A percentile compares a stretch with the other conserved stretches of the same genome.
These are phyloP conservation scores for Euphorbia lathyris DNA, from an alignment of 345 rosid genomes.

Conservation along the genomic window DNA sequence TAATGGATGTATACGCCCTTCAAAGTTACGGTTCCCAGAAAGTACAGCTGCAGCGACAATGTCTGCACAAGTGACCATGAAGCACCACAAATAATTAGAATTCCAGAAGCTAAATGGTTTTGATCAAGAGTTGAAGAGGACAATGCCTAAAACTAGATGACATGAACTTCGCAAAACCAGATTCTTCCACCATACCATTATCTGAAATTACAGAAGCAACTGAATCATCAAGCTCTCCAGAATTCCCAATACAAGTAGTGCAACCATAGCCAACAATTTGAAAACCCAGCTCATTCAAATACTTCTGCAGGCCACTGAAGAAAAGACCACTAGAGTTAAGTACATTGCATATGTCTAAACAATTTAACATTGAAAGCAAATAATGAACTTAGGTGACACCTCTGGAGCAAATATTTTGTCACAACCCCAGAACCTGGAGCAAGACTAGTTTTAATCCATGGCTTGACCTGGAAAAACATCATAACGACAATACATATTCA, in stretches of 20 bases:
- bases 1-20: slow-evolving; percentile 92
- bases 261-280: slow-evolving; percentile 37
- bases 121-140: neutral
- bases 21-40: slow-evolving; percentile 93
- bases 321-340: neutral
- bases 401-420: slow-evolving; percentile 73
- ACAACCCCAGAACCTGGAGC: slow-evolving; percentile 99
- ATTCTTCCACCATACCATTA: slow-evolving; percentile 16
- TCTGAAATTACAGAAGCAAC: slow-evolving; percentile 32
- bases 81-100: no score
- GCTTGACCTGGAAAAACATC: slow-evolving; percentile 64
- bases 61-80: slow-evolving; percentile 41
- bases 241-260: slow-evolving; percentile 37
- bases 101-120: neutral
- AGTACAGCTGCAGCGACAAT: slow-evolving; percentile 91
- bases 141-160: neutral
- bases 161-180: neutral
- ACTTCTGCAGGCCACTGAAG: slow-evolving; percentile 59
- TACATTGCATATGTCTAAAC: neutral
- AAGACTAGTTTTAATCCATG: slow-evolving; percentile 98
- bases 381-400: slow-evolving; percentile 35
- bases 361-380: neutral
- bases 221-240: slow-evolving; percentile 27
- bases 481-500: slow-evolving; percentile 5
- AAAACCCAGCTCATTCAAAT: slow-evolving; percentile 29